These are phyloP conservation scores for Botrytis fabae DNA, from an alignment of 2,329 filamentous ascomycete genomes.

Conservation along the genomic window DNA sequence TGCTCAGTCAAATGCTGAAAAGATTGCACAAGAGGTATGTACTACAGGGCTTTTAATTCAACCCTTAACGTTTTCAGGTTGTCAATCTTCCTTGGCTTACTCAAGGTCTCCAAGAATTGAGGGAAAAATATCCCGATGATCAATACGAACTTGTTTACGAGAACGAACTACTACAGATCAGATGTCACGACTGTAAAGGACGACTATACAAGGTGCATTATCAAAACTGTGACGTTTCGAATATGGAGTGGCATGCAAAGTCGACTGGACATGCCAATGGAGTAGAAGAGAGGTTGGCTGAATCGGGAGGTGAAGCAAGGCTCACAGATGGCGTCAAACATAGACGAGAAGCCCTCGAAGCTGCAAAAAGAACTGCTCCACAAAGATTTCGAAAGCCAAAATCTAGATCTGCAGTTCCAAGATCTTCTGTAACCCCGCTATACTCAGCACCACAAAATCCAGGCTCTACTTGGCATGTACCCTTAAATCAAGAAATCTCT, in stretches of 20 bases:
- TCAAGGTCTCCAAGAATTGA: conserved; percentile 16
- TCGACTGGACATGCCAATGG: conserved; percentile 8
- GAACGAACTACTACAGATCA: conserved; percentile 7
- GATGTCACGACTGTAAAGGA: conserved; percentile 17
- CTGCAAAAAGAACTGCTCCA: conserved; percentile 3
- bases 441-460: neutral
- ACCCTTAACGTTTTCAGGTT: conserved; percentile 9
- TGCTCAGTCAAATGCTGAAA: neutral
- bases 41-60: neutral
- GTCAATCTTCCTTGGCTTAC: conserved; percentile 21
- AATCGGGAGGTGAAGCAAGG: neutral
- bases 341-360: conserved; percentile 8
- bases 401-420: neutral
- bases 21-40: conserved; percentile 8
- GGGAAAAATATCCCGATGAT: conserved; percentile 19
- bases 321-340: conserved; percentile 9
- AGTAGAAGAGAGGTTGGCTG: conserved; percentile 13
- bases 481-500: neutral
- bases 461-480: conserved; percentile 1
- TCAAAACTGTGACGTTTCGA: conserved; percentile 22
- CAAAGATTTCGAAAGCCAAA: conserved; percentile 3
- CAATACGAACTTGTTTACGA: conserved; percentile 14
- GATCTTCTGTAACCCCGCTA: neutral
- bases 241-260: conserved; percentile 21
- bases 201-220: conserved; percentile 21